These are phyloP conservation scores for Naganishia onofrii DNA, from an alignment of 768 basidiomycete genomes.

Conservation along the genomic window DNA sequence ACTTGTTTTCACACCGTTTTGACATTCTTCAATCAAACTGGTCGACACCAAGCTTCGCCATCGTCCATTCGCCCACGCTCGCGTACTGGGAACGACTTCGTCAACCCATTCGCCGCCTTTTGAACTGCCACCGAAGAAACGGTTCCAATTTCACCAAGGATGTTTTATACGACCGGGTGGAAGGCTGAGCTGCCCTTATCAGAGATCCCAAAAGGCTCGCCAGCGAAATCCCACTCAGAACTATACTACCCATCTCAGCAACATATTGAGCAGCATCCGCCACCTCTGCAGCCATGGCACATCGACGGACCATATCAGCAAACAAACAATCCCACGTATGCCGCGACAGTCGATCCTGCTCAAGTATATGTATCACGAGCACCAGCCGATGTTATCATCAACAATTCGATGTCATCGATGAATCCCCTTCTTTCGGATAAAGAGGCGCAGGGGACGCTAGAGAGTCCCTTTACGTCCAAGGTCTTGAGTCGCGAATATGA, in stretches of 20 bases:
- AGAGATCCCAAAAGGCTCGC: not conserved
- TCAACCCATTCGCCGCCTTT: no score
- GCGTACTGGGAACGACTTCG: no score
- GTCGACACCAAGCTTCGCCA: no score
- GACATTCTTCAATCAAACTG: no score
- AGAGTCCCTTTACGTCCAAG: not conserved
- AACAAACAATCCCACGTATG: not conserved
- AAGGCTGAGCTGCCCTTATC: not conserved
- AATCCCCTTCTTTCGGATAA: not conserved
- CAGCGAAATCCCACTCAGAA: not conserved
- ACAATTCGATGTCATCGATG: not conserved
- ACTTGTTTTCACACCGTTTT: no score
- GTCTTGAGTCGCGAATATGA: not conserved
- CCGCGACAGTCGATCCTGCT: conserved; percentile 8
- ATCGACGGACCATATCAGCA: not conserved
- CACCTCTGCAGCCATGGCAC: not conserved
- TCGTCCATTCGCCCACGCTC: no score
- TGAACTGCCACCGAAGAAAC: no score
- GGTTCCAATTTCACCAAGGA: not conserved
- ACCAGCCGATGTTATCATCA: not conserved
- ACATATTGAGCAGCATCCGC: not conserved
- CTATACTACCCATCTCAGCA: not conserved
- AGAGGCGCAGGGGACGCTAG: not conserved
- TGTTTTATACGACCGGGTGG: not conserved
- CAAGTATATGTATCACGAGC: not conserved